Percentiles rank a stretch among this genome's conserved stretches.
phyloP scores from a whole-genome alignment of 106 monocot species.

The Narthecium ossifragum region DNA sequence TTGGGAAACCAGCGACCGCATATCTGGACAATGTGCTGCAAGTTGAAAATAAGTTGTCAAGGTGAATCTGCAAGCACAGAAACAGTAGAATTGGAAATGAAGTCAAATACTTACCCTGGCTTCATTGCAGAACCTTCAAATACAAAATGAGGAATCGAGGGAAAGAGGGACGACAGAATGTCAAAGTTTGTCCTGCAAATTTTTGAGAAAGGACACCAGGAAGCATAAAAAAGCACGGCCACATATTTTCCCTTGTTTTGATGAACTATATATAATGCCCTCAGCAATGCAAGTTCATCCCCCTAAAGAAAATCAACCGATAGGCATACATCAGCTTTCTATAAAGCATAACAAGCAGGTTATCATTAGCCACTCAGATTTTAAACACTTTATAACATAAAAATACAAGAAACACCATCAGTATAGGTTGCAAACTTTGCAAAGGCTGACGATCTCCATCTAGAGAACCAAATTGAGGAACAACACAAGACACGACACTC shows the following conservation, averaged over 20 bases:
- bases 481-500: too few relatives aligned
- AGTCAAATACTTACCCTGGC: conserved; percentile 47
- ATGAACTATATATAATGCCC: conserved; percentile 52
- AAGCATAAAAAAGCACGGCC: conserved; percentile 82
- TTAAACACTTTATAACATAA: too few relatives aligned
- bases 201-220: conserved; percentile 96
- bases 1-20: conserved; percentile 91
- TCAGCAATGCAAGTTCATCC: conserved; percentile 55
- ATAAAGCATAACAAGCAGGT: background rate
- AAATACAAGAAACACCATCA: too few relatives aligned
- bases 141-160: conserved; percentile 68
- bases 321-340: background rate
- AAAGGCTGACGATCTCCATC: too few relatives aligned
- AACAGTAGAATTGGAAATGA: background rate
- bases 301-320: conserved; percentile 30
- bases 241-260: conserved; percentile 42
- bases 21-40: conserved; percentile 75
- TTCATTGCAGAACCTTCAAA: conserved; percentile 81
- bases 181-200: conserved; percentile 56
- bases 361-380: too few relatives aligned
- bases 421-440: too few relatives aligned
- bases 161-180: conserved; percentile 54
- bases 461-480: too few relatives aligned
- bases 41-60: background rate
- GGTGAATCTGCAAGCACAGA: background rate